A percentile compares a stretch with the other conserved stretches of the same genome.
These are phyloP conservation scores for Lachnellula cervina DNA, from an alignment of 2,329 filamentous ascomycete genomes.

Conservation along the genomic window DNA sequence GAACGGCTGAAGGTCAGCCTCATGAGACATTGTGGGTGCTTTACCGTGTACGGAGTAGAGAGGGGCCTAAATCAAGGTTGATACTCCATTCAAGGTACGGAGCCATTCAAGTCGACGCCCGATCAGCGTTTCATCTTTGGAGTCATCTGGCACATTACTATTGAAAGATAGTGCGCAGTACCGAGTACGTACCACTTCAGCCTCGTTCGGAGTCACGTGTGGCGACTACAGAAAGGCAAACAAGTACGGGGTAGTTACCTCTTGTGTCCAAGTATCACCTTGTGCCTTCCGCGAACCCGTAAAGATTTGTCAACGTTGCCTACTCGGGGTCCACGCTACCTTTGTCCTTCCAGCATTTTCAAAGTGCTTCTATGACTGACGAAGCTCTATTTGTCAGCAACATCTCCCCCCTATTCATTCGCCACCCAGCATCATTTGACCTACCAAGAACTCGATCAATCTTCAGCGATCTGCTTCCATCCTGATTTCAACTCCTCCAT, in stretches of 20 bases:
- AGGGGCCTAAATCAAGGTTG: background rate
- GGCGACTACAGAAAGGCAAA: background rate
- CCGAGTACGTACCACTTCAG: background rate
- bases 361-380: background rate
- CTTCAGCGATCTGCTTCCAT: background rate
- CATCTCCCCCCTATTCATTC: background rate
- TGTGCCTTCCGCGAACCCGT: background rate
- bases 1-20: conserved; percentile 5
- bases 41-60: background rate
- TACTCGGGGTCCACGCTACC: background rate
- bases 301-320: background rate
- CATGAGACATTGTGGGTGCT: conserved; percentile 3
- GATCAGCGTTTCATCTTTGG: conserved; percentile 5
- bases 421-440: background rate
- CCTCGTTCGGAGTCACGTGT: conserved; percentile 8
- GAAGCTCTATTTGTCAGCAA: background rate
- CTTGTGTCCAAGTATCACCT: background rate
- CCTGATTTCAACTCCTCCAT: background rate
- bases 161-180: background rate
- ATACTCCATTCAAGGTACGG: background rate
- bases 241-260: background rate
- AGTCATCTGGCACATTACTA: background rate
- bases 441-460: background rate
- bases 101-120: background rate
- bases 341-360: background rate